Conservation (phyloP, 2,329 filamentous ascomycete species). For the Phoma herbarum region DNA sequence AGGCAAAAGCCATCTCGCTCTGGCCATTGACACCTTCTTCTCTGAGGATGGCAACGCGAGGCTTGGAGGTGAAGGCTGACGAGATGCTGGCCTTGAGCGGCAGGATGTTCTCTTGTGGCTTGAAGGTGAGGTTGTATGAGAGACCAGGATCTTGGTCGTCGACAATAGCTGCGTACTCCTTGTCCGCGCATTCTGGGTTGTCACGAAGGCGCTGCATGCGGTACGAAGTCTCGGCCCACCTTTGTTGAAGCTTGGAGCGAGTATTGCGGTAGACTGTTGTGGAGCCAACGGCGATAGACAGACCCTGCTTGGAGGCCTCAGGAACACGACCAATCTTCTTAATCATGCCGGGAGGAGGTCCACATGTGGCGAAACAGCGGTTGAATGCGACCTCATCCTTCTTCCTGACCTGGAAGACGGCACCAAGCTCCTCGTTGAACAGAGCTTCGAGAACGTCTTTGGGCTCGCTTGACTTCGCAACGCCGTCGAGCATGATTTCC, state of each 20-base stretch:
- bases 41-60: slow-evolving; percentile 87
- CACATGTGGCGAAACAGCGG: slow-evolving; percentile 88
- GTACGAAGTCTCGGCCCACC: slow-evolving; percentile 88
- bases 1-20: slow-evolving; percentile 98
- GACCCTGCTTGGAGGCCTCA: slow-evolving; percentile 73
- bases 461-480: slow-evolving; percentile 68
- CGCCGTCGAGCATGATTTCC: slow-evolving; percentile 81
- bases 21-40: slow-evolving; percentile 97
- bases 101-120: slow-evolving; percentile 78
- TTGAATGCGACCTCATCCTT: slow-evolving; percentile 85
- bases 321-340: slow-evolving; percentile 83
- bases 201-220: slow-evolving; percentile 91
- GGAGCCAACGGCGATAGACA: slow-evolving; percentile 77
- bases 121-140: slow-evolving; percentile 81
- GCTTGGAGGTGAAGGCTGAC: slow-evolving; percentile 68
- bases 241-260: slow-evolving; percentile 79
- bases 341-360: slow-evolving; percentile 81
- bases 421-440: slow-evolving; percentile 96
- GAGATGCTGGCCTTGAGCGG: slow-evolving; percentile 72
- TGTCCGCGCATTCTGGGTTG: slow-evolving; percentile 85
- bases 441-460: slow-evolving; percentile 76
- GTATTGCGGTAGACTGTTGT: slow-evolving; percentile 73
- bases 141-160: slow-evolving; percentile 84
- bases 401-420: slow-evolving; percentile 93
- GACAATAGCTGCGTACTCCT: slow-evolving; percentile 78